Conservation (phyloP, 164 flowering plant species). For the Aristolochia californica region DNA sequence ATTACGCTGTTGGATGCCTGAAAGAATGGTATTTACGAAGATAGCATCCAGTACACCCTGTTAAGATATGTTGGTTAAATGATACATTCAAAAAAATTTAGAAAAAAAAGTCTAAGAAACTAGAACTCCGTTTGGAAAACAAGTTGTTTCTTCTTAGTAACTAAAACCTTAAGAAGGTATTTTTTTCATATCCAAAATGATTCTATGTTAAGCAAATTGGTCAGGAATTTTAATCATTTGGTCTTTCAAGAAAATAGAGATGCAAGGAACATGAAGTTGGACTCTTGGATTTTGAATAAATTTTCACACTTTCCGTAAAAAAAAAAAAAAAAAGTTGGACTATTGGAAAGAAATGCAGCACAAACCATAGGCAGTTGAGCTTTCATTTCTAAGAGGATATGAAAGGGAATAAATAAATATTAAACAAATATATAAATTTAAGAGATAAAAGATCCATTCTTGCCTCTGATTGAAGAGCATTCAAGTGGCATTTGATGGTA, state of each 20-base stretch:
- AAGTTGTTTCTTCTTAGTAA: too few species aligned
- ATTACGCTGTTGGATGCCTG: slow-evolving; percentile 82
- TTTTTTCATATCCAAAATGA: not conserved
- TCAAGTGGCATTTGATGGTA: slow-evolving; percentile 57
- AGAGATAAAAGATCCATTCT: slow-evolving; percentile 8
- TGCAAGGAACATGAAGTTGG: too few species aligned
- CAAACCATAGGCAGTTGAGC: not conserved
- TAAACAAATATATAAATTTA: not conserved
- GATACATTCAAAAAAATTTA: not conserved
- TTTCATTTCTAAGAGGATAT: not conserved
- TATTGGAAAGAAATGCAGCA: not conserved
- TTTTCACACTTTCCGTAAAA: too few species aligned
- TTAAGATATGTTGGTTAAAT: slow-evolving; percentile 1
- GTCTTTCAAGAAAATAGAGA: too few species aligned
- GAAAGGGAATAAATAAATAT: not conserved
- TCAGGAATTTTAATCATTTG: too few species aligned
- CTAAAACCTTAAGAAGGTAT: not conserved
- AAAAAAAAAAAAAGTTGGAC: not conserved
- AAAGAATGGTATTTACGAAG: slow-evolving; percentile 71
- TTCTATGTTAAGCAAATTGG: not conserved
- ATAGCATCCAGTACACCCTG: slow-evolving; percentile 78
- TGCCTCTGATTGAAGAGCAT: slow-evolving; percentile 60
- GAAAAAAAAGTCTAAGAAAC: not conserved
- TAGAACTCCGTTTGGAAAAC: too few species aligned
- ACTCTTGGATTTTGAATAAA: too few species aligned